These are phyloP conservation scores for Pichia californica DNA, from an alignment of 805 yeast genomes.

Conservation along the genomic window DNA sequence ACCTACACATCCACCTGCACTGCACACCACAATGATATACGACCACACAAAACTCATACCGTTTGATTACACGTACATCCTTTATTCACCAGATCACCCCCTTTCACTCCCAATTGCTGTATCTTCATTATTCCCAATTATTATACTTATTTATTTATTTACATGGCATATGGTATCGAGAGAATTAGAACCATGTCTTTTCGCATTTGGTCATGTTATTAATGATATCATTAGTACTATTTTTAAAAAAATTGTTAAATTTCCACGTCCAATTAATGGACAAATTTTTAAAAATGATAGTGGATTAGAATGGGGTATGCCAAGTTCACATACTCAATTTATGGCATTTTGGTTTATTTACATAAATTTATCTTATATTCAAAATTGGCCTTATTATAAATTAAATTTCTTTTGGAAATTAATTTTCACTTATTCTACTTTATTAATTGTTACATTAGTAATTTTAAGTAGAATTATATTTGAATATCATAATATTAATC, in stretches of 20 bases:
- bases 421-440: conserved; percentile 12
- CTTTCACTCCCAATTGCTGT: conserved; percentile 60
- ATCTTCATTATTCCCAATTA: conserved; percentile 75
- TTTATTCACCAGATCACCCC: conserved; percentile 63
- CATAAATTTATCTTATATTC: conserved; percentile 38
- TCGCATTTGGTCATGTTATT: conserved; percentile 79
- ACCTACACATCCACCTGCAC: no score
- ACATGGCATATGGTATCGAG: conserved; percentile 79
- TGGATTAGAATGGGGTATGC: conserved; percentile 77
- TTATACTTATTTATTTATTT: conserved; percentile 67
- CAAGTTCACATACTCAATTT: conserved; percentile 93
- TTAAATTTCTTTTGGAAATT: conserved; percentile 15
- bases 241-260: conserved; percentile 55
- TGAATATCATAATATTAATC: conserved; percentile 66
- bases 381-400: conserved; percentile 29
- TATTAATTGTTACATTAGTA: conserved; percentile 14
- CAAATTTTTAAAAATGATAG: conserved; percentile 32
- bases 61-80: conserved; percentile 80
- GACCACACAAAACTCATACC: conserved; percentile 38
- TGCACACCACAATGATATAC: no score
- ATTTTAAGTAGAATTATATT: conserved; percentile 75
- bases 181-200: conserved; percentile 77
- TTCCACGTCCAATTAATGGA: conserved; percentile 59
- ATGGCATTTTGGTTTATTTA: conserved; percentile 79
- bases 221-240: conserved; percentile 70